Base-by-base conservation (phyloP, 805 yeast genomes). In the Lipomyces spencermartinsiae region DNA sequence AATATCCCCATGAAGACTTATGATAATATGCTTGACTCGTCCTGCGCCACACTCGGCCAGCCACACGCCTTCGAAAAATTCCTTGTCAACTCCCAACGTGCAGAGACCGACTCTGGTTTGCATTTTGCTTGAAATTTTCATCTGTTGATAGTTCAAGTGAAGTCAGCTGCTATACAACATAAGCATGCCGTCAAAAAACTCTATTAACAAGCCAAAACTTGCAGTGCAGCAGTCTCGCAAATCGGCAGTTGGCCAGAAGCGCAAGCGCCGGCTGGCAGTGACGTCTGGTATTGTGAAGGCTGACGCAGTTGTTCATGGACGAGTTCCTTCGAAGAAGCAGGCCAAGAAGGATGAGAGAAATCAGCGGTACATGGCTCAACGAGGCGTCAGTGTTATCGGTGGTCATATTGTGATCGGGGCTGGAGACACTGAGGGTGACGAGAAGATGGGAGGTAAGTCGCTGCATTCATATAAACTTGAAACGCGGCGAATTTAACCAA, bases 341-440 rank as follows among this genome's bases (percentile, higher is more conserved):
- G 86, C 90, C 57, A 85, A 88, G 80, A 92, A 92, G 80, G 83
- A 91, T 72, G 90, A 87, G 75, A 86, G 97, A 83, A 92, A 92
- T 76, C 83, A 86, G 77, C 88, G 87, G 76, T 91, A 92, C 78
- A 83, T 86, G 49, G 87, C 83, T 67, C 85, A 85, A 70, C 86
- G 93, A 31, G 58, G 68, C 6, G 31, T 55, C 8, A 10, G 19
- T 14, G 39, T 54, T 81, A 78, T 78, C 31, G 74, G 76, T 14
- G 71, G 71, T 31, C 61, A 49, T 9, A 6, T 43, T 16, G 49
- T 43, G 49, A 43, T 43, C 22, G n/a, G n/a, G n/a, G 72, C 43
- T 16, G 70, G 61, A 14, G 69, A 65, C 1, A 65, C 82, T 64
- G 78, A 79, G 57, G 89, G 84, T 64, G 82, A 77, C 31, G 77